phyloP scores from a whole-genome alignment of 495 filamentous ascomycete species.

The Talaromyces thailandensis region DNA sequence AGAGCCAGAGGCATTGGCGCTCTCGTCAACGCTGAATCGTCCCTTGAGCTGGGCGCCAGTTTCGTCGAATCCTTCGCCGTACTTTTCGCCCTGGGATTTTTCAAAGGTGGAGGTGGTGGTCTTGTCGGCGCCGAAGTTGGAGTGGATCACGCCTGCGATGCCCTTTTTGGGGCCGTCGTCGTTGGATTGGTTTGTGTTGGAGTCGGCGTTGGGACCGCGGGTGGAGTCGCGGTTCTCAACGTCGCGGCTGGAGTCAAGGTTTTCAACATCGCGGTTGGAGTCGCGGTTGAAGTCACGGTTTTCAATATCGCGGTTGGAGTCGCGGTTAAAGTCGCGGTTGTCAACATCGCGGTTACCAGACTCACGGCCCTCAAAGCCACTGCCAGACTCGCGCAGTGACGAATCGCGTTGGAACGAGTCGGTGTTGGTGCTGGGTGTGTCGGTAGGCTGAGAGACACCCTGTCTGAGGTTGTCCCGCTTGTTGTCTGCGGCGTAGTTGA shows the following conservation, averaged over 20 bases:
- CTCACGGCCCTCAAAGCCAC: background rate
- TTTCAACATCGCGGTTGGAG: background rate
- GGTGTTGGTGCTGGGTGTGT: background rate
- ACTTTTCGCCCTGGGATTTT: background rate
- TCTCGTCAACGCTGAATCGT: background rate
- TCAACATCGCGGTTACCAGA: background rate
- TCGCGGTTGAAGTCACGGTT: background rate
- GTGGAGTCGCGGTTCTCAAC: background rate
- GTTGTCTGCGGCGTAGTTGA: background rate
- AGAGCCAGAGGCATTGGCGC: background rate
- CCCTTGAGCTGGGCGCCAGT: background rate
- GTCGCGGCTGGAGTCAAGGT: too few relatives aligned
- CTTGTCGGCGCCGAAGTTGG: conserved; percentile 2
- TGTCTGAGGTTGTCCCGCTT: background rate
- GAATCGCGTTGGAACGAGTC: background rate
- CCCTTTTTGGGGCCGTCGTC: background rate
- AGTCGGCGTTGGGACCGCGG: too few relatives aligned
- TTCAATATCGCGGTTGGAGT: background rate
- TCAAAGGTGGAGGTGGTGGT: conserved; percentile 6
- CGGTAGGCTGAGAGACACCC: background rate
- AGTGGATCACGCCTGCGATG: background rate
- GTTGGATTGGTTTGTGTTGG: too few relatives aligned
- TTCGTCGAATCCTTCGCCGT: background rate
- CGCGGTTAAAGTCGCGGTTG: background rate
- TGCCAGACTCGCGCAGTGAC: background rate